Evolutionary conservation across 371 early-diverging fungal genomes (phyloP).

Genomic region (Sporodiniella umbellata): DNA sequence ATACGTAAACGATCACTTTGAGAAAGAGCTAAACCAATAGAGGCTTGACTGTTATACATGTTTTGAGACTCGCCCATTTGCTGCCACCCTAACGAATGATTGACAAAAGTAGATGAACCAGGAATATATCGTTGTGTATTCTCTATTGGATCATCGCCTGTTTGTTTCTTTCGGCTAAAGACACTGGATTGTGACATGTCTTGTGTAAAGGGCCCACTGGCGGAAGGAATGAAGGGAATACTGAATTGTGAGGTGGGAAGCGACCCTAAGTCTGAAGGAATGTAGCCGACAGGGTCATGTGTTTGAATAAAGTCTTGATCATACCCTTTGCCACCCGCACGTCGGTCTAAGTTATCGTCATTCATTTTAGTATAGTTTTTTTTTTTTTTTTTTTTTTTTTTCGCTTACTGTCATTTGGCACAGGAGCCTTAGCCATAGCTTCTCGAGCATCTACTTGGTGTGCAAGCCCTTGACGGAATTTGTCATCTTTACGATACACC

Average conservation of each 20-base stretch:
- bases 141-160: constrained; percentile 10
- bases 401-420: constrained; percentile 43
- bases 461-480: constrained; percentile 62
- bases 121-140: constrained; percentile 35
- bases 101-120: constrained; percentile 40
- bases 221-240: constrained; percentile 61
- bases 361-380: not conserved
- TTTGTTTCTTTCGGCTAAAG: constrained; percentile 39
- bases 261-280: constrained; percentile 56
- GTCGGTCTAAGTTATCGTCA: constrained; percentile 46
- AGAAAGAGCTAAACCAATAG: constrained; percentile 54
- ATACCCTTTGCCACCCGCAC: constrained; percentile 41
- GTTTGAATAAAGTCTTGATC: constrained; percentile 58
- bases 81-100: constrained; percentile 37
- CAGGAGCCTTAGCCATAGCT: constrained; percentile 61
- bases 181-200: constrained; percentile 60
- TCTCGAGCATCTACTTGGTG: constrained; percentile 69
- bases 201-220: constrained; percentile 70
- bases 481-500: constrained; percentile 58
- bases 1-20: constrained; percentile 67
- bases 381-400: not conserved
- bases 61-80: constrained; percentile 33
- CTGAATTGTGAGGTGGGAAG: constrained; percentile 57
- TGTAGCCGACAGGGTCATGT: constrained; percentile 57
- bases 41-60: constrained; percentile 50